Percentiles rank a stretch among this genome's conserved stretches.
phyloP scores from a whole-genome alignment of 2,329 filamentous ascomycete genomes.

The Cryphonectria naterciae region DNA sequence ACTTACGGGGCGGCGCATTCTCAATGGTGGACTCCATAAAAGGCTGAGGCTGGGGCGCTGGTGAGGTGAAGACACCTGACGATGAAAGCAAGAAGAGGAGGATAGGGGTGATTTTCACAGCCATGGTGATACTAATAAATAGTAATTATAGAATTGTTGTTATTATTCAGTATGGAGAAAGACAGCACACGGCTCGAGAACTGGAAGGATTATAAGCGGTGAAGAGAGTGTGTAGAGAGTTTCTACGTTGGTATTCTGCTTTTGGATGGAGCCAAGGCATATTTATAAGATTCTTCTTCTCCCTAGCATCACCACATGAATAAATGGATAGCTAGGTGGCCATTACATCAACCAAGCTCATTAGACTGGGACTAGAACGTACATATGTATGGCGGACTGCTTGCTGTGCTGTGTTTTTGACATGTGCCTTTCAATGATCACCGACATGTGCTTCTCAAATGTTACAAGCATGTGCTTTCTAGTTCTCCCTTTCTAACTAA shows the following conservation, averaged over 20 bases:
- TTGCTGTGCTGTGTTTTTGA: neutral
- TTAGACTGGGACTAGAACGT: neutral
- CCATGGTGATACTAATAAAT: neutral
- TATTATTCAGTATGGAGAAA: neutral
- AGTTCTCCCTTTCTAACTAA: neutral
- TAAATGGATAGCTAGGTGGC: neutral
- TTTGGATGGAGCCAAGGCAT: neutral
- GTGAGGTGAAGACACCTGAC: neutral
- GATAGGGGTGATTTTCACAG: neutral
- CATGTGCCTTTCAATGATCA: neutral
- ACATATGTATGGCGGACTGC: neutral
- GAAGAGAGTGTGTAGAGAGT: neutral
- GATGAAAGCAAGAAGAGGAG: neutral
- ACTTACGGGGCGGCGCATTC: slow-evolving; percentile 2
- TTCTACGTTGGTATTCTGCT: neutral
- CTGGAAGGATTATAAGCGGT: neutral
- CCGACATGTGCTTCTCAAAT: neutral
- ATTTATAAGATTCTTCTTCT: neutral
- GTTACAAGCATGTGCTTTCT: neutral
- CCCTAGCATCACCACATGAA: neutral
- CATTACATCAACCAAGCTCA: neutral
- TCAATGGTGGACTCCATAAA: neutral
- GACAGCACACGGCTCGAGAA: neutral
- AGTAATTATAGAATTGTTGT: neutral
- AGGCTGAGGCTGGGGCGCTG: neutral